Percentiles rank a stretch among this genome's conserved stretches.
phyloP scores from a whole-genome alignment of 2,329 filamentous ascomycete genomes.

The Pseudogymnoascus sp. region DNA sequence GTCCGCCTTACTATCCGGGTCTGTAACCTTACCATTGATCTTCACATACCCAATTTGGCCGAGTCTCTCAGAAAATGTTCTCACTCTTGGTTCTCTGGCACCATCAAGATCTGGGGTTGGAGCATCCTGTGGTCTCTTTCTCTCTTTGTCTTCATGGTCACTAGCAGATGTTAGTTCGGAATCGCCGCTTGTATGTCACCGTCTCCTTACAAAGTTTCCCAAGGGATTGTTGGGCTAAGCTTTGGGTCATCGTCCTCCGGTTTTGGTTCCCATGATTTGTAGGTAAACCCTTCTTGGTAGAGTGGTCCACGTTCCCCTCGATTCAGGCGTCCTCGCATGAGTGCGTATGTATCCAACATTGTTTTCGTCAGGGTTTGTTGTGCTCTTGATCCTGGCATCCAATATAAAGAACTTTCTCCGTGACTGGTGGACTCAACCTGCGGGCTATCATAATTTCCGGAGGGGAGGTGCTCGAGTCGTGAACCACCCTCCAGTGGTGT shows the following conservation, averaged over 20 bases:
- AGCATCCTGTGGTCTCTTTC: background rate
- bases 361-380: background rate
- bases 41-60: conserved; percentile 19
- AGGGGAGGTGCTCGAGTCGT: background rate
- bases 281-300: background rate
- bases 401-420: background rate
- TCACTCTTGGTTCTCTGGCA: background rate
- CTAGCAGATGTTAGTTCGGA: background rate
- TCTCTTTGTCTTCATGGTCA: conserved; percentile 1
- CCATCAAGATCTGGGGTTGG: background rate
- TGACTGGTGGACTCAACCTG: background rate
- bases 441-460: background rate
- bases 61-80: background rate
- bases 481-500: background rate
- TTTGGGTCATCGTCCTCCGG: background rate
- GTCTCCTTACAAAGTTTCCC: background rate
- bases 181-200: background rate
- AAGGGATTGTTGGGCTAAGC: background rate
- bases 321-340: background rate
- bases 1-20: conserved; percentile 23
- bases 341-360: background rate
- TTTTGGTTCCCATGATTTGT: background rate
- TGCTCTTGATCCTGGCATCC: background rate
- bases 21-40: conserved; percentile 22
- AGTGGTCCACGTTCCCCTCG: background rate